Base-by-base conservation (phyloP, 345 rosid species). In the Euclidium syriacum region DNA sequence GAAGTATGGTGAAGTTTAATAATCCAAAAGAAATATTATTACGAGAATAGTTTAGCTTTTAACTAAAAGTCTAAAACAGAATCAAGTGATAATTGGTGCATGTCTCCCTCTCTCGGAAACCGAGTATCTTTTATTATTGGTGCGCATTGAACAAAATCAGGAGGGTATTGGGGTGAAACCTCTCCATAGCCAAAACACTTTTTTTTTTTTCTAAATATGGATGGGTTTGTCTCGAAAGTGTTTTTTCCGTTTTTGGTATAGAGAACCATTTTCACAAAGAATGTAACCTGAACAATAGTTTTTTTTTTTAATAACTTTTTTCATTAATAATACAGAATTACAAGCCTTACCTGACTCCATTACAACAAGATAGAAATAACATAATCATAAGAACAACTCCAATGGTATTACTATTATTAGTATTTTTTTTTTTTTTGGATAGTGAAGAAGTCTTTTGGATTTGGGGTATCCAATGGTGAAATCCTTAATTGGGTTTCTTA, bases 131-230 rank as follows among this genome's bases (percentile, higher is more conserved):
- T 33, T 52, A 34, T 2, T 10, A 20, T 33, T 15, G 29, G 42
- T 38, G 22, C 51, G 29, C 64, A 62, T 70, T 24, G 74, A 47
- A 47, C 38, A 23, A 48, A 38, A 64, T 15, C n/a, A n/a, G n/a
- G 64, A 26, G 5, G 36, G 43, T 55, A 26, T 53, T 27, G 63
- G 69, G 47, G 27, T 20, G 39, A 26, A 20, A 30, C 26, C 26
- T 14, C 57, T 39, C 52, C 33, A 58, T 20, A 27, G 17, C 43
- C 66, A 40, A 64, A 34, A 20, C 25, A 51, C 25, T 34, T 61
- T 70, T 79, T 77, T 68, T 34, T 61, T 70, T 79, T 77, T 68
- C 87, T 75, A 65, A 64, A 75, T 62, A 57, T 71, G 77, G 86
- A 53, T 63, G 57, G 51, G 29, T 48, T 42, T 16, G 25, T 27